These are phyloP conservation scores for Nelumbo lutea DNA, from an alignment of 164 flowering plant genomes.

Conservation along the genomic window DNA sequence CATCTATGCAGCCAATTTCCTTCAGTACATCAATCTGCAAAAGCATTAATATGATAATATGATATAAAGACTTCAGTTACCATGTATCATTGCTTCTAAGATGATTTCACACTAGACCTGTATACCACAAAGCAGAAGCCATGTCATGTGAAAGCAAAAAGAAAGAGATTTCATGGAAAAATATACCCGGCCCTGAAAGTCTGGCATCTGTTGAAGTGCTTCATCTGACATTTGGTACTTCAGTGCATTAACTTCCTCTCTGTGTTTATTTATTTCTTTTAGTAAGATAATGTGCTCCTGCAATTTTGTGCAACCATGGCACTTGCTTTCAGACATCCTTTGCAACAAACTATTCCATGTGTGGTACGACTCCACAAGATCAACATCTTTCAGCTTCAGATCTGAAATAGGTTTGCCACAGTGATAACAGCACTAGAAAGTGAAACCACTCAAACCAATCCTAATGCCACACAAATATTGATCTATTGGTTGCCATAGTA, in stretches of 20 bases:
- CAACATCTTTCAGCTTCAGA: conserved; percentile 75
- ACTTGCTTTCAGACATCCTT: conserved; percentile 75
- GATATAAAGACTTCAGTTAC: not conserved
- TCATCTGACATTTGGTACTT: conserved; percentile 91
- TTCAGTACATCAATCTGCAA: conserved; percentile 89
- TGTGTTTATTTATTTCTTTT: conserved; percentile 49
- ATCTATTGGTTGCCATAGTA: not conserved
- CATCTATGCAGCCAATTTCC: conserved; percentile 84
- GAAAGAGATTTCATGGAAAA: not conserved
- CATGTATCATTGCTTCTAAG: not conserved
- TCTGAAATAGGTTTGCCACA: conserved; percentile 38
- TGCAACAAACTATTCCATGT: conserved; percentile 53
- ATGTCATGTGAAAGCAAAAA: conserved; percentile 2
- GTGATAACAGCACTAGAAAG: not conserved
- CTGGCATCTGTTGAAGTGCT: conserved; percentile 98
- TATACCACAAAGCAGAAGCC: conserved; percentile 6
- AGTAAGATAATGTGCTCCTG: conserved; percentile 67
- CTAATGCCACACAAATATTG: not conserved
- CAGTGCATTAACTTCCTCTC: conserved; percentile 62
- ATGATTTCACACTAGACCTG: conserved; percentile 1
- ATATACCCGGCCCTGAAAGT: conserved; percentile 95
- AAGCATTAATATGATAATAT: not conserved
- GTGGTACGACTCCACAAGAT: conserved; percentile 55
- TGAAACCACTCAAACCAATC: not conserved
- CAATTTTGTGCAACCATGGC: conserved; percentile 83